These are phyloP conservation scores for Mantamonas sphyraenae DNA, from an alignment of 78 protist genomes.

Conservation along the genomic window DNA sequence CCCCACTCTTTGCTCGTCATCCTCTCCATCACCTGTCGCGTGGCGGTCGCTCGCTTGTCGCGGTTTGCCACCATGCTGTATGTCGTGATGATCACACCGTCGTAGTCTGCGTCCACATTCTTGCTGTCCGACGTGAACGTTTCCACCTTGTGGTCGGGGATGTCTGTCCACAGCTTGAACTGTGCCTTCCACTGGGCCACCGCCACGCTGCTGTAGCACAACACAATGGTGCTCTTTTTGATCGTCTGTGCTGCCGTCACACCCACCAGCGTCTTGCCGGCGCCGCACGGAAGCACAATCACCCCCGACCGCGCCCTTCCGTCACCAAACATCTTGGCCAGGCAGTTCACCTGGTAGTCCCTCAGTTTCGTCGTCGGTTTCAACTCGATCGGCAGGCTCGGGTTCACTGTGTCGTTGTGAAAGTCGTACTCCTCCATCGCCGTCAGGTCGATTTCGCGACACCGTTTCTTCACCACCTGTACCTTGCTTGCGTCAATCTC, in stretches of 20 bases:
- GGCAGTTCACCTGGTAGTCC: conserved; percentile 76
- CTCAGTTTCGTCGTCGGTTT: conserved; percentile 71
- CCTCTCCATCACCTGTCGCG: conserved; percentile 57
- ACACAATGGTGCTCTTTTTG: conserved; percentile 70
- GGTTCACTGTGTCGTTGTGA: conserved; percentile 55
- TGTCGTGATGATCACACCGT: conserved; percentile 78
- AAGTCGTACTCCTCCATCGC: conserved; percentile 89
- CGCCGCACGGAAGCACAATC: conserved; percentile 99
- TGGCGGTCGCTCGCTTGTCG: conserved; percentile 59
- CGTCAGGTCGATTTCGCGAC: conserved; percentile 67
- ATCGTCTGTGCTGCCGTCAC: conserved; percentile 83
- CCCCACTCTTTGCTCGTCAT: conserved; percentile 88
- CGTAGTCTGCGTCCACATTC: conserved; percentile 12
- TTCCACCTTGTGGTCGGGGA: conserved; percentile 35
- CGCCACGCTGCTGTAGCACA: conserved; percentile 77
- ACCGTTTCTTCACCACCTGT: conserved; percentile 58
- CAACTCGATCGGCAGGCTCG: conserved; percentile 66
- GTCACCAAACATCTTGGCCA: conserved; percentile 87
- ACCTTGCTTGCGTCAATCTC: conserved; percentile 32
- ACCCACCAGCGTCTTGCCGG: conserved; percentile 98
- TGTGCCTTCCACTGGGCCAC: conserved; percentile 92
- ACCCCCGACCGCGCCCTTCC: conserved; percentile 96
- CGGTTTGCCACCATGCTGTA: conserved; percentile 84
- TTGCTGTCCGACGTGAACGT: conserved; percentile 71
- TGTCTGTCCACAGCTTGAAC: conserved; percentile 70